Evolutionary conservation across 495 filamentous ascomycete species (phyloP).

Genomic region (Eremomyces bilateralis): DNA sequence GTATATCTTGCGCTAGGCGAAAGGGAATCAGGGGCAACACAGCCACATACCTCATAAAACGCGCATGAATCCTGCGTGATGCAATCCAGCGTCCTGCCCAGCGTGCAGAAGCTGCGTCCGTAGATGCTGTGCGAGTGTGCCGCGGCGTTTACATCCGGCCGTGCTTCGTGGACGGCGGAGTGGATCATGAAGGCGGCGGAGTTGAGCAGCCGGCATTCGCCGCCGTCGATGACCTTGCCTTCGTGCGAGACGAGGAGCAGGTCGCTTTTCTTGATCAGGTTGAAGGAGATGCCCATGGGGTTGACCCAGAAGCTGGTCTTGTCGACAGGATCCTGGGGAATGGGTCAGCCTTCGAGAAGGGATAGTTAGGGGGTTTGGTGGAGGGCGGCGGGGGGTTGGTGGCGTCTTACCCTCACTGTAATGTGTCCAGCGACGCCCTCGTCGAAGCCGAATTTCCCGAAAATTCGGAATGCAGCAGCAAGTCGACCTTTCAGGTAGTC

Average conservation of each 20-base stretch:
- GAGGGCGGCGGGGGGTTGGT: neutral
- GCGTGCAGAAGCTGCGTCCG: conserved; percentile 43
- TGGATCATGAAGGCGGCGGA: conserved; percentile 31
- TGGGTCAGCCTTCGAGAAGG: too few species aligned
- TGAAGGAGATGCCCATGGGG: conserved; percentile 53
- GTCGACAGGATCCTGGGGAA: conserved; percentile 38
- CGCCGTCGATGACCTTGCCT: conserved; percentile 48
- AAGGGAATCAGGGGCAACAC: too few species aligned
- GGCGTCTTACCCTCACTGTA: conserved; percentile 14
- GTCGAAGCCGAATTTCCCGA: conserved; percentile 45
- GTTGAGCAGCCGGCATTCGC: conserved; percentile 38
- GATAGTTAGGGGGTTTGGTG: too few species aligned
- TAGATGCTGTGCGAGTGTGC: conserved; percentile 54
- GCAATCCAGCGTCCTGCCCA: conserved; percentile 46
- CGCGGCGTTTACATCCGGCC: conserved; percentile 51
- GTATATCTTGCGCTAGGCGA: too few species aligned
- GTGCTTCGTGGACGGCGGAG: conserved; percentile 34
- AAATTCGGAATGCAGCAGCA: conserved; percentile 45
- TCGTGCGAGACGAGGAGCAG: conserved; percentile 46
- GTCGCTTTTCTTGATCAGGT: conserved; percentile 44
- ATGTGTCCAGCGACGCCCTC: conserved; percentile 26
- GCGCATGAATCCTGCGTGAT: conserved; percentile 27
- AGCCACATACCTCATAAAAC: conserved; percentile 17
- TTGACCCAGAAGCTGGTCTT: conserved; percentile 59
- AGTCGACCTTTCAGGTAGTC: conserved; percentile 44